Evolutionary conservation across 2,329 filamentous ascomycete species (phyloP).

Genomic region (Trichoderma pleuroti): DNA sequence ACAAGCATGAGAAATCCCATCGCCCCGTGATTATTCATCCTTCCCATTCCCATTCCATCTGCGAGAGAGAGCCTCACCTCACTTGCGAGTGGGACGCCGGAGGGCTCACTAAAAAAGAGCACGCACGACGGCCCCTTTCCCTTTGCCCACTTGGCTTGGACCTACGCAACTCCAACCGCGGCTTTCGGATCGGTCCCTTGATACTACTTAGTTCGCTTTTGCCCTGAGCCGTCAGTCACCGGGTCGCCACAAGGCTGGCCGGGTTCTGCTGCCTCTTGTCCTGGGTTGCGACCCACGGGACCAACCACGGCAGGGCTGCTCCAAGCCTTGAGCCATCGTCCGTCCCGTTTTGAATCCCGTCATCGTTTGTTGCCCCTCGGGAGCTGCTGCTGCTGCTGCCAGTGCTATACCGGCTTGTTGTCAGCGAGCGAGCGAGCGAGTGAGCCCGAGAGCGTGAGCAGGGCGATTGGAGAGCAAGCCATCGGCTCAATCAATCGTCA

Average conservation of each 20-base stretch:
- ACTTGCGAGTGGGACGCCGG: conserved; percentile 4
- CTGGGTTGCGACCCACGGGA: background rate
- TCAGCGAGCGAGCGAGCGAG: background rate
- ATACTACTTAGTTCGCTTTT: background rate
- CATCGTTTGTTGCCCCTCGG: background rate
- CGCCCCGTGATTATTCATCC: conserved; percentile 18
- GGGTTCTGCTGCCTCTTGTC: background rate
- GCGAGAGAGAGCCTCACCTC: background rate
- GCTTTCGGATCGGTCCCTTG: background rate
- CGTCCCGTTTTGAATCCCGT: background rate
- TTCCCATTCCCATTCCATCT: background rate
- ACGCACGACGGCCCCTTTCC: conserved; percentile 8
- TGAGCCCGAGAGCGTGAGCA: background rate
- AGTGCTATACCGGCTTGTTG: background rate
- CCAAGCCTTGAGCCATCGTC: background rate
- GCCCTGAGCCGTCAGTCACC: background rate
- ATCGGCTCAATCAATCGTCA: conserved; percentile 5
- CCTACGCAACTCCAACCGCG: background rate
- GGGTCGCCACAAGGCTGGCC: conserved; percentile 2
- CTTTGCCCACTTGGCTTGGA: conserved; percentile 2
- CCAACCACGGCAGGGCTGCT: background rate
- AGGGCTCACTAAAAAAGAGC: conserved; percentile 6
- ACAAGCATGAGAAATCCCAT: conserved; percentile 9
- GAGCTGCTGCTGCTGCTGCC: background rate
- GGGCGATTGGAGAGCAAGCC: conserved; percentile 6